Conservation (phyloP, 768 basidiomycete species). For the Tulasnella sp. region DNA sequence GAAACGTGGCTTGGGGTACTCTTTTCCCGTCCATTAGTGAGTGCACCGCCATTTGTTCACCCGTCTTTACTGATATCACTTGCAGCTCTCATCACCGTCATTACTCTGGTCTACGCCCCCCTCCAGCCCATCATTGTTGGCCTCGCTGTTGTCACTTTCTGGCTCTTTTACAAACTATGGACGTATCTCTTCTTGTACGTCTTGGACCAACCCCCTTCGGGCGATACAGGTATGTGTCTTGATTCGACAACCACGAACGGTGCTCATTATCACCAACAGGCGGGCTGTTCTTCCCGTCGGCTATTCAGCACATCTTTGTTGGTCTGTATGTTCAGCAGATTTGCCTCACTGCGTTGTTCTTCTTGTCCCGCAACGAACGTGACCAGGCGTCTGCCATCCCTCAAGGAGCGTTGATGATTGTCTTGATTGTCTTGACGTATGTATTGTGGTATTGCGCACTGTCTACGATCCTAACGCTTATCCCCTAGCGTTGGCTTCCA, state of each 20-base stretch:
- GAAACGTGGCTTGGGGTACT: constrained; percentile 59
- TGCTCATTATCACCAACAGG: constrained; percentile 31
- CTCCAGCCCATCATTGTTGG: constrained; percentile 93
- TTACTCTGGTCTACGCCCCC: constrained; percentile 51
- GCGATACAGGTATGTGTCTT: constrained; percentile 40
- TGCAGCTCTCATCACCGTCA: constrained; percentile 34
- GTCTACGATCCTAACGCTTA: not conserved
- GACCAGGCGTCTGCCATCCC: constrained; percentile 45
- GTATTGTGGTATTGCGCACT: constrained; percentile 23
- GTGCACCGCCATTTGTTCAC: not conserved
- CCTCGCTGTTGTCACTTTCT: constrained; percentile 69
- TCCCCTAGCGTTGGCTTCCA: constrained; percentile 52
- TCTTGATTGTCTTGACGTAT: constrained; percentile 75
- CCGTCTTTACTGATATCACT: constrained; percentile 46
- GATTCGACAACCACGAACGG: not conserved
- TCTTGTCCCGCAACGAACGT: constrained; percentile 56
- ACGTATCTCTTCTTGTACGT: constrained; percentile 73
- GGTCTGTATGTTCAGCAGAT: constrained; percentile 87
- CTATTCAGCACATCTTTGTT: constrained; percentile 85
- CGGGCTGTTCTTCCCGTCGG: constrained; percentile 90
- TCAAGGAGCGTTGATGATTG: constrained; percentile 72
- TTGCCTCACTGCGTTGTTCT: constrained; percentile 78
- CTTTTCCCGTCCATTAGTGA: constrained; percentile 34
- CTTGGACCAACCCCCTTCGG: constrained; percentile 50
- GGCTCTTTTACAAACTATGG: constrained; percentile 48